Conservation (phyloP, 2,329 filamentous ascomycete species). For the Cladosporium sp. region DNA sequence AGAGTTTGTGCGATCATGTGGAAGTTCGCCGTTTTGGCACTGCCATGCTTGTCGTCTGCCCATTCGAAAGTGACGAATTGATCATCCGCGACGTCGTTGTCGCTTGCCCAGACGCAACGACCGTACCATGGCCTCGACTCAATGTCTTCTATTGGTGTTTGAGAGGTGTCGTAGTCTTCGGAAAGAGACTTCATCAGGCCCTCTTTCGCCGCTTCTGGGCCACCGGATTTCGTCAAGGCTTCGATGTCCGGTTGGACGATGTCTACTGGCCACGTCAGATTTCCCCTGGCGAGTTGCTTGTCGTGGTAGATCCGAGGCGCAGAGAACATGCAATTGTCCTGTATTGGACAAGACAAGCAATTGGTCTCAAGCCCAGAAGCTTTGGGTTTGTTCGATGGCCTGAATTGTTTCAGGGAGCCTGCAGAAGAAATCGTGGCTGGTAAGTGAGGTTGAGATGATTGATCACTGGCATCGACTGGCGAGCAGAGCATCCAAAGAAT, state of each 20-base stretch:
- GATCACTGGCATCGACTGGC: conserved; percentile 37
- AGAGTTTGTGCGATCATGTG: conserved; percentile 93
- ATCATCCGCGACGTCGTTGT: conserved; percentile 92
- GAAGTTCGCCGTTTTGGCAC: conserved; percentile 79
- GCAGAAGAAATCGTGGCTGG: conserved; percentile 71
- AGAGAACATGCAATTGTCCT: conserved; percentile 75
- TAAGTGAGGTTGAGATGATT: conserved; percentile 56
- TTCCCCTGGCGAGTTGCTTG: conserved; percentile 59
- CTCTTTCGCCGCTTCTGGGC: conserved; percentile 46
- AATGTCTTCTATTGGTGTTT: conserved; percentile 46
- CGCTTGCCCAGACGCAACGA: conserved; percentile 87
- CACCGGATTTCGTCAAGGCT: conserved; percentile 53
- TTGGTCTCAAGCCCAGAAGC: conserved; percentile 75
- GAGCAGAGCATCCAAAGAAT: conserved; percentile 86
- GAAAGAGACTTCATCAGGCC: conserved; percentile 45
- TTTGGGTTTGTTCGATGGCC: conserved; percentile 66
- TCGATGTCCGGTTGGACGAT: conserved; percentile 93
- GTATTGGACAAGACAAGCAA: conserved; percentile 73
- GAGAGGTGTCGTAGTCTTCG: conserved; percentile 38
- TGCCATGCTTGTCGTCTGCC: conserved; percentile 62
- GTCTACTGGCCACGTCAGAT: conserved; percentile 74
- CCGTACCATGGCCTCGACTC: conserved; percentile 67
- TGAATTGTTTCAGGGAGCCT: conserved; percentile 75
- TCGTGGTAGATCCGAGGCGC: conserved; percentile 78
- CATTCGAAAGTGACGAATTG: conserved; percentile 84